These are phyloP conservation scores for Nicotiana knightiana DNA, from an alignment of 257 asterid species.

Conservation along the genomic window DNA sequence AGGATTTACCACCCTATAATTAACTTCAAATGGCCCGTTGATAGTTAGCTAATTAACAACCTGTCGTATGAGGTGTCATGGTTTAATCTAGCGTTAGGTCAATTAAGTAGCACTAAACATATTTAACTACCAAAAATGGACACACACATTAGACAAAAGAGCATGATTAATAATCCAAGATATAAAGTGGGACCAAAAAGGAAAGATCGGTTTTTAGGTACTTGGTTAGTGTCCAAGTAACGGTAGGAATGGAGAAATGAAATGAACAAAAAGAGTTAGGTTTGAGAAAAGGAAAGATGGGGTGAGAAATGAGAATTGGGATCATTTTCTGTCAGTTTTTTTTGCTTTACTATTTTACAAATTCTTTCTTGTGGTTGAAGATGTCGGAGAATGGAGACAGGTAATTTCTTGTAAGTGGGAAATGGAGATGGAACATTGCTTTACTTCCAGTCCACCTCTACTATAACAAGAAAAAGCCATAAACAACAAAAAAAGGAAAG, in stretches of 20 bases:
- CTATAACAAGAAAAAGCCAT: conserved; percentile 21
- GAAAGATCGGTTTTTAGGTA: conserved; percentile 6
- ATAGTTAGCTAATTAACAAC: not conserved
- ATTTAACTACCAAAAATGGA: conserved; percentile 12
- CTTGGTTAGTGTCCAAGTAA: conserved; percentile 35
- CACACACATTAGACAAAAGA: conserved; percentile 8
- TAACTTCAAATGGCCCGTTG: not conserved
- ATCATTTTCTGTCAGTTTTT: conserved; percentile 20
- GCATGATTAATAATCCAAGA: conserved; percentile 21
- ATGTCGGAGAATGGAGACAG: conserved; percentile 18
- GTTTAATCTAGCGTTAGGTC: not conserved
- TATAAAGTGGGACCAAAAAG: conserved; percentile 24
- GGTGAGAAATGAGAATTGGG: conserved; percentile 20
- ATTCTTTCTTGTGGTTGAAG: conserved; percentile 43
- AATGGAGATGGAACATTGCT: conserved; percentile 37
- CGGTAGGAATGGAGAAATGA: conserved; percentile 33
- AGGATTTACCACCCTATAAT: not conserved
- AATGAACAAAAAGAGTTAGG: conserved; percentile 32
- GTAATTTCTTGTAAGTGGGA: conserved; percentile 22
- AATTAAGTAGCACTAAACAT: not conserved
- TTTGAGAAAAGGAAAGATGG: conserved; percentile 35
- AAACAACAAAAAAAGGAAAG: conserved; percentile 7
- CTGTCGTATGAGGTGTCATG: not conserved
- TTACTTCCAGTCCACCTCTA: conserved; percentile 55
- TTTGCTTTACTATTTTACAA: not conserved